Percentiles rank a stretch among this genome's conserved stretches.
These are phyloP conservation scores for Stentor roeselii DNA, from an alignment of 73 alveolate species.

Conservation along the genomic window DNA sequence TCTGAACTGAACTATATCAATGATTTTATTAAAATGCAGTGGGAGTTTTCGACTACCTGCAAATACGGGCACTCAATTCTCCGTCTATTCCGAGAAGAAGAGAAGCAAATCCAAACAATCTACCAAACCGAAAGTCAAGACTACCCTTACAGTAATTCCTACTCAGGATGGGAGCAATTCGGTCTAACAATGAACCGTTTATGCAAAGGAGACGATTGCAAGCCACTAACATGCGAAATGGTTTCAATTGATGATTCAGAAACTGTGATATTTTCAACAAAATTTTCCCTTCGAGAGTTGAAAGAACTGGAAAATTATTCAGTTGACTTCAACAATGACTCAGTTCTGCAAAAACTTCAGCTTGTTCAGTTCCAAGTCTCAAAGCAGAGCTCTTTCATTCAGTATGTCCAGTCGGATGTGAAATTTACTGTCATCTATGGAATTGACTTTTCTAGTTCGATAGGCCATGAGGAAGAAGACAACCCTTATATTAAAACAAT, in stretches of 20 bases:
- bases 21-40: neutral
- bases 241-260: neutral
- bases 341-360: neutral
- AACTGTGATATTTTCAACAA: neutral
- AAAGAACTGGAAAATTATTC: too few relatives aligned
- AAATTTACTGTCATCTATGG: neutral
- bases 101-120: neutral
- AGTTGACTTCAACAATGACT: neutral
- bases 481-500: neutral
- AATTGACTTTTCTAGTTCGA: neutral
- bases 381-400: neutral
- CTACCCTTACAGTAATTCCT: neutral
- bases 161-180: neutral
- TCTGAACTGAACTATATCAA: neutral
- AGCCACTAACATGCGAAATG: neutral
- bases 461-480: neutral
- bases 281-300: neutral
- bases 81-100: neutral
- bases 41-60: neutral
- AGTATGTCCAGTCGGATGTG: neutral
- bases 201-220: neutral
- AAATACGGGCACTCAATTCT: neutral
- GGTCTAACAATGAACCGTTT: neutral
- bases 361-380: neutral
- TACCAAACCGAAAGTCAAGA: neutral